Conservation (phyloP, 2,329 filamentous ascomycete genomes). For the Exophiala sideris region DNA sequence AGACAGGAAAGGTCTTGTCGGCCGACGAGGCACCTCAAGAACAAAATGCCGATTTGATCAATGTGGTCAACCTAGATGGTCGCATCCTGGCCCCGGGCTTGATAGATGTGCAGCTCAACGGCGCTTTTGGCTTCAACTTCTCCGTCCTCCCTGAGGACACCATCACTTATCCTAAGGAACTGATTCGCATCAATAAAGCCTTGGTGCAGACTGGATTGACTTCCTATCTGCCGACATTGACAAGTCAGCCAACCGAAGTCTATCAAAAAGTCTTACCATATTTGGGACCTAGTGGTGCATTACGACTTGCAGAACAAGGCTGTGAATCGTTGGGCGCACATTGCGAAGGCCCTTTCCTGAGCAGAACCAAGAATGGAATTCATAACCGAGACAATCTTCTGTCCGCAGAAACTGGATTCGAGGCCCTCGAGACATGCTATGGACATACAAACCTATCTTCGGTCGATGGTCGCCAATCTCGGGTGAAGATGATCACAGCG, state of each 20-base stretch:
- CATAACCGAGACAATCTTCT: constrained; percentile 67
- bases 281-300: constrained; percentile 31
- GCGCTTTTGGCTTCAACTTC: constrained; percentile 36
- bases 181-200: constrained; percentile 31
- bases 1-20: not conserved
- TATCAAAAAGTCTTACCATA: constrained; percentile 7
- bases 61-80: constrained; percentile 51
- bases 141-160: constrained; percentile 50
- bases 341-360: constrained; percentile 54
- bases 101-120: constrained; percentile 55
- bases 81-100: constrained; percentile 53
- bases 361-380: constrained; percentile 52
- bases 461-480: not conserved
- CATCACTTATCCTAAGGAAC: not conserved
- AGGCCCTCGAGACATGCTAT: constrained; percentile 50
- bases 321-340: constrained; percentile 58
- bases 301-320: constrained; percentile 55
- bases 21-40: not conserved
- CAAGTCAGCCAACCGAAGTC: constrained; percentile 2
- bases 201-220: constrained; percentile 5
- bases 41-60: not conserved
- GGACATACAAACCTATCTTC: constrained; percentile 31
- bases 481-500: not conserved
- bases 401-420: constrained; percentile 42
- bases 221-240: constrained; percentile 13